These are phyloP conservation scores for Myxozyma vanderwaltii DNA, from an alignment of 805 yeast species.

Conservation along the genomic window DNA sequence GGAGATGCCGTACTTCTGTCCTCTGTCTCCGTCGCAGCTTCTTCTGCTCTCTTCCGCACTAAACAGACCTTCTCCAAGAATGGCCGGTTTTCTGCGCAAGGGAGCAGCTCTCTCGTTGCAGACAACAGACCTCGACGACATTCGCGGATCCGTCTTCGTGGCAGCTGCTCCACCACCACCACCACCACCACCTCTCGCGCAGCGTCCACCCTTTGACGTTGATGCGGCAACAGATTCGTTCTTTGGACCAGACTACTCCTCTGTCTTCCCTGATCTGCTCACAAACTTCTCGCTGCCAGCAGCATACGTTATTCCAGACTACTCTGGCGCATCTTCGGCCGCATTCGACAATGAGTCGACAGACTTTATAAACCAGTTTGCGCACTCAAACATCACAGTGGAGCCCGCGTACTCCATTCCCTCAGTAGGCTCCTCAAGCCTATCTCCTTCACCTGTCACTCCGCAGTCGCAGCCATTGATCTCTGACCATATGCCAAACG, in stretches of 20 bases:
- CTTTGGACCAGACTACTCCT: slow-evolving; percentile 7
- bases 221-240: slow-evolving; percentile 2
- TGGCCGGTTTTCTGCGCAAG: neutral
- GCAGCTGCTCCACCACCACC: neutral
- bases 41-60: neutral
- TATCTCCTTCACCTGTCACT: neutral
- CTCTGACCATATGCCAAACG: neutral
- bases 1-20: neutral
- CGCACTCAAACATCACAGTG: neutral
- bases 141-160: neutral
- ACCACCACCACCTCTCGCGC: neutral
- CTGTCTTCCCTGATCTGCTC: neutral
- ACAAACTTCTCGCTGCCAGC: neutral
- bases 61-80: neutral
- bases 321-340: neutral
- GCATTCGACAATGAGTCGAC: neutral
- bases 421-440: neutral
- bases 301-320: neutral
- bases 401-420: neutral
- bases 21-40: neutral
- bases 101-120: neutral
- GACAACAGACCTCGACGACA: neutral
- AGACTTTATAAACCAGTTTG: neutral
- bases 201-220: slow-evolving; percentile 6
- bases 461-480: neutral